Conservation (phyloP, 768 basidiomycete genomes). For the Psilocybe subaeruginosa region DNA sequence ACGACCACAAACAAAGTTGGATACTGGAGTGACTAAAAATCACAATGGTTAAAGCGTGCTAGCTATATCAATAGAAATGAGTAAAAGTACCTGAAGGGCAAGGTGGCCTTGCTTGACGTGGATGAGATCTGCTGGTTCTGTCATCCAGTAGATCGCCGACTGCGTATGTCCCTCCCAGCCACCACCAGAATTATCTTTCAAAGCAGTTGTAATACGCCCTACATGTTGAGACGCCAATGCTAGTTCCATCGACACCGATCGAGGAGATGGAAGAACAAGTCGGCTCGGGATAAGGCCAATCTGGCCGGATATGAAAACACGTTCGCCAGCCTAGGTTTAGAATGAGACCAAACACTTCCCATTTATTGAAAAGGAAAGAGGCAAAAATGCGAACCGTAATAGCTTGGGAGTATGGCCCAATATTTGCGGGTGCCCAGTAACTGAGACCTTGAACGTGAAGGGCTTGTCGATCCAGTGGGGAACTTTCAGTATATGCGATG, state of each 20-base stretch:
- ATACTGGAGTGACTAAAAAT: conserved; percentile 19
- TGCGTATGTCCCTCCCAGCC: conserved; percentile 69
- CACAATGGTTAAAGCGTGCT: too few relatives aligned
- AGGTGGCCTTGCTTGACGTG: conserved; percentile 44
- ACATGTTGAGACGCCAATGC: conserved; percentile 85
- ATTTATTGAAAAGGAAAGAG: neutral
- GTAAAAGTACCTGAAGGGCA: conserved; percentile 19
- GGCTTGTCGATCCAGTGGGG: conserved; percentile 56
- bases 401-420: conserved; percentile 97
- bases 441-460: conserved; percentile 95
- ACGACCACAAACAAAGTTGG: conserved; percentile 64
- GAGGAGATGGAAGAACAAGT: conserved; percentile 66
- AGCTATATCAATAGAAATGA: neutral
- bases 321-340: conserved; percentile 62
- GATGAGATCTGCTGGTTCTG: conserved; percentile 37
- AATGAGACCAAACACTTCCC: neutral
- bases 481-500: conserved; percentile 62
- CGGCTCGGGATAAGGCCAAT: conserved; percentile 86
- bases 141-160: conserved; percentile 76
- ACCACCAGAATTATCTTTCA: conserved; percentile 55
- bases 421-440: conserved; percentile 99
- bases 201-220: conserved; percentile 61
- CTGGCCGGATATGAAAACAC: conserved; percentile 92
- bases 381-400: conserved; percentile 59
- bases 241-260: conserved; percentile 61